Evolutionary conservation across 148 eudicot species (phyloP).

Genomic region (Rhododendron mucronatum): DNA sequence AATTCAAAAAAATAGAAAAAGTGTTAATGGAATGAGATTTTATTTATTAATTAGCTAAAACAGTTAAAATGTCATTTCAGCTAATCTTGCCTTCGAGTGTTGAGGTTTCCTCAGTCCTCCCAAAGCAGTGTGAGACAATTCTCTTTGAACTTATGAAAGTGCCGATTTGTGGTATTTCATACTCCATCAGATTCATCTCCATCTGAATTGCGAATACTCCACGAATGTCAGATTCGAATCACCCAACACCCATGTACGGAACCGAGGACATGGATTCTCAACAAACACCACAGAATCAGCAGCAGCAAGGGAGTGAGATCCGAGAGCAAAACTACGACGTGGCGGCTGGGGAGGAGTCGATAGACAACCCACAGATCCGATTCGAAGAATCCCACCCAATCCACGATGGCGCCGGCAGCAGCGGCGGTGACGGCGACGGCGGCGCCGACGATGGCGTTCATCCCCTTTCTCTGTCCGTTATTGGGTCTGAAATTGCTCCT

Average conservation of each 20-base stretch:
- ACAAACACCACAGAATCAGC: neutral
- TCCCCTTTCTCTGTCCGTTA: conserved; percentile 15
- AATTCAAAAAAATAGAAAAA: no score
- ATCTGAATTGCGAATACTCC: neutral
- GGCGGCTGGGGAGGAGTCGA: conserved; percentile 38
- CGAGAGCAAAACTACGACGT: conserved; percentile 29
- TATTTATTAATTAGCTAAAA: no score
- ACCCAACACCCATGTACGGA: conserved; percentile 7
- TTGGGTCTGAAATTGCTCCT: conserved; percentile 18
- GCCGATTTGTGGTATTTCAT: no score
- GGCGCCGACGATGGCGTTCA: conserved; percentile 18
- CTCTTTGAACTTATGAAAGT: no score
- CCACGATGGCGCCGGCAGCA: conserved; percentile 9
- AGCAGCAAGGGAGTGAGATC: conserved; percentile 5
- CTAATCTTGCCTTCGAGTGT: no score
- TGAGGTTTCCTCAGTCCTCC: no score
- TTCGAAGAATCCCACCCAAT: conserved; percentile 21
- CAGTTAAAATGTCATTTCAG: no score
- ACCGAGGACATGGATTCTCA: conserved; percentile 12
- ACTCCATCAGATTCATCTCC: neutral
- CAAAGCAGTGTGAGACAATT: no score
- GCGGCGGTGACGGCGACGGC: conserved; percentile 7
- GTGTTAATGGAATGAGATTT: no score
- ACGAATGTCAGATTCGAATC: conserved; percentile 9
- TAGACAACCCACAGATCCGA: conserved; percentile 41